phyloP scores from a whole-genome alignment of 208 protist species.

The Wallacemonas collosoma region DNA sequence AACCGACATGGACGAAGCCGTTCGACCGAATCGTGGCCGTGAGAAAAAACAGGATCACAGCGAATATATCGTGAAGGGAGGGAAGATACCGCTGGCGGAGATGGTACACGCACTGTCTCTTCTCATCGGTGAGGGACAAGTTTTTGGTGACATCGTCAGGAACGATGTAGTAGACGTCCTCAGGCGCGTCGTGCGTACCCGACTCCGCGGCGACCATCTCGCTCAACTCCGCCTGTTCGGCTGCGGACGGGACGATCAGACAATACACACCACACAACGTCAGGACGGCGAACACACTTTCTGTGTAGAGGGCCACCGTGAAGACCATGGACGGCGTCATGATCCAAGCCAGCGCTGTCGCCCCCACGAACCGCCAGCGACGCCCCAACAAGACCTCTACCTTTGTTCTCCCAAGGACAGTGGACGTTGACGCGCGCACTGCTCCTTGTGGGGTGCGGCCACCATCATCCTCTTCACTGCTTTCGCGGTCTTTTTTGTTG shows the following conservation, averaged over 20 bases:
- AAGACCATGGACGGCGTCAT: constrained; percentile 72
- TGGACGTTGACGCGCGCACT: neutral
- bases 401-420: no score
- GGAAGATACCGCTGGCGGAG: neutral
- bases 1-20: constrained; percentile 55
- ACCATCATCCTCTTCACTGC: neutral
- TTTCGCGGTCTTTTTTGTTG: constrained; percentile 1
- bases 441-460: neutral
- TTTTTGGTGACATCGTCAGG: neutral
- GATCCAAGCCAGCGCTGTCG: constrained; percentile 53
- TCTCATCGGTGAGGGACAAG: neutral
- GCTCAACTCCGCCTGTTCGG: constrained; percentile 7
- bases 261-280: constrained; percentile 66
- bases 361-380: constrained; percentile 51
- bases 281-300: constrained; percentile 64
- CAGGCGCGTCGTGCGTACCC: neutral
- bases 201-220: constrained; percentile 8
- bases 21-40: constrained; percentile 68
- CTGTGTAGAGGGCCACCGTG: constrained; percentile 76
- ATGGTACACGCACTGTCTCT: neutral
- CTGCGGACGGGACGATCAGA: neutral
- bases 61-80: constrained; percentile 18
- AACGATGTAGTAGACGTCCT: neutral
- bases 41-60: constrained; percentile 52
- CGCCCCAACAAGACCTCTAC: neutral